phyloP scores from a whole-genome alignment of 495 filamentous ascomycete species.

The Aspergillus incahuasiensis region DNA sequence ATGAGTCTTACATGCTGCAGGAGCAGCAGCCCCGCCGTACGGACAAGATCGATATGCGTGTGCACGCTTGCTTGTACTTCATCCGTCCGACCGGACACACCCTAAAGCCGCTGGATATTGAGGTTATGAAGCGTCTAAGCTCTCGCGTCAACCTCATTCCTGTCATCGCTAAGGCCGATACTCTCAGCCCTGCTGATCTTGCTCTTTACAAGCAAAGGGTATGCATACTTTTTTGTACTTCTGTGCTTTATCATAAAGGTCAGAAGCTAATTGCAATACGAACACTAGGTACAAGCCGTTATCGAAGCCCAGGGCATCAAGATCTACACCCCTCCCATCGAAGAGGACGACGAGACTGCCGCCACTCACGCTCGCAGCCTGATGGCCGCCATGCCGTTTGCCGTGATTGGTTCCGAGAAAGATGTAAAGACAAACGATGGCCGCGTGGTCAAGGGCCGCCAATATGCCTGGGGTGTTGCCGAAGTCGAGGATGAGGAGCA shows the following conservation, averaged over 20 bases:
- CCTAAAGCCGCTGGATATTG: conserved; percentile 96
- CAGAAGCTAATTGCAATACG: conserved; percentile 4
- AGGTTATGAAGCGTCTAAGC: conserved; percentile 98
- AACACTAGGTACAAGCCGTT: conserved; percentile 76
- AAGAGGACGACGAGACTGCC: conserved; percentile 96
- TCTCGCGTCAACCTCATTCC: conserved; percentile 97
- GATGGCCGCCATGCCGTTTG: conserved; percentile 96
- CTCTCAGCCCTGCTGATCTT: conserved; percentile 85
- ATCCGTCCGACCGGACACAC: conserved; percentile 98
- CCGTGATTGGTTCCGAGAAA: conserved; percentile 98
- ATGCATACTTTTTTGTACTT: conserved; percentile 23
- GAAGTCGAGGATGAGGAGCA: conserved; percentile 99
- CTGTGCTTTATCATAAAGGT: neutral
- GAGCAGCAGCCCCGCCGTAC: conserved; percentile 96
- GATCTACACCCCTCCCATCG: conserved; percentile 95
- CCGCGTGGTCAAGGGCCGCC: conserved; percentile 95
- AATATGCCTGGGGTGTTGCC: conserved; percentile 98
- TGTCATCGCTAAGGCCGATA: conserved; percentile 97
- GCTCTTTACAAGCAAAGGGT: conserved; percentile 92
- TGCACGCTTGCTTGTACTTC: conserved; percentile 98
- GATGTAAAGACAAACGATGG: conserved; percentile 95
- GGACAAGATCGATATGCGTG: conserved; percentile 98
- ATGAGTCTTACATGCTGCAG: conserved; percentile 99
- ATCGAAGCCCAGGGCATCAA: conserved; percentile 98
- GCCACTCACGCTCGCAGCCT: conserved; percentile 88